A percentile compares a stretch with the other conserved stretches of the same genome.
Conservation (phyloP, 345 rosid species). For the Reutealis trisperma region DNA sequence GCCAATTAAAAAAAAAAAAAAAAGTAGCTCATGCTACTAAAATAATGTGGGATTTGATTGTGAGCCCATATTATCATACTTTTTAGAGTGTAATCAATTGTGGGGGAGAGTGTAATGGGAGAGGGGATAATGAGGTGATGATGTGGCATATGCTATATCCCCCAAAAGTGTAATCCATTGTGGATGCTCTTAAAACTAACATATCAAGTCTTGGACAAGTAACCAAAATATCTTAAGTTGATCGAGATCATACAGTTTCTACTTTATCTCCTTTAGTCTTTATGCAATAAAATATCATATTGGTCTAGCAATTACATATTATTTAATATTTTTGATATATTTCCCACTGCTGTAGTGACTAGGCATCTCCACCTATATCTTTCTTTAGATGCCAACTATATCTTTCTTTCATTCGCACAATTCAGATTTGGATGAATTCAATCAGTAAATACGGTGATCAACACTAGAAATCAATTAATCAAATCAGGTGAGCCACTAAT, state of each 20-base stretch:
- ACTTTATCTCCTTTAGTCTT: background rate
- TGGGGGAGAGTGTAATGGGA: too few relatives aligned
- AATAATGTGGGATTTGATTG: too few relatives aligned
- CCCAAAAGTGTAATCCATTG: too few relatives aligned
- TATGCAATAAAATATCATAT: background rate
- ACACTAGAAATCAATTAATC: background rate
- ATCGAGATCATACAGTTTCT: background rate
- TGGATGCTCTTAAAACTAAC: background rate
- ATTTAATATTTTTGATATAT: background rate
- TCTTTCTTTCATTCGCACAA: background rate
- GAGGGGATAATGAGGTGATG: too few relatives aligned
- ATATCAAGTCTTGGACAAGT: background rate
- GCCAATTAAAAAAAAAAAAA: too few relatives aligned
- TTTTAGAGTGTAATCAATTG: too few relatives aligned
- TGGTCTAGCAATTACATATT: background rate
- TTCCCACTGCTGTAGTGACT: background rate
- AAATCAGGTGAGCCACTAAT: background rate
- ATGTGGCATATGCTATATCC: too few relatives aligned
- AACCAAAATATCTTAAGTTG: background rate
- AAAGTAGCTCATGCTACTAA: too few relatives aligned
- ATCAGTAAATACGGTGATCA: background rate
- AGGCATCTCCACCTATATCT: background rate
- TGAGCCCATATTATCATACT: too few relatives aligned
- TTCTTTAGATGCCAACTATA: constrained; percentile 6
- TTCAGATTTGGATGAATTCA: background rate